Evolutionary conservation across 2,329 filamentous ascomycete species (phyloP), one percentile per base, ranked within the genome.

Genomic region (Zalaria obscura): DNA sequence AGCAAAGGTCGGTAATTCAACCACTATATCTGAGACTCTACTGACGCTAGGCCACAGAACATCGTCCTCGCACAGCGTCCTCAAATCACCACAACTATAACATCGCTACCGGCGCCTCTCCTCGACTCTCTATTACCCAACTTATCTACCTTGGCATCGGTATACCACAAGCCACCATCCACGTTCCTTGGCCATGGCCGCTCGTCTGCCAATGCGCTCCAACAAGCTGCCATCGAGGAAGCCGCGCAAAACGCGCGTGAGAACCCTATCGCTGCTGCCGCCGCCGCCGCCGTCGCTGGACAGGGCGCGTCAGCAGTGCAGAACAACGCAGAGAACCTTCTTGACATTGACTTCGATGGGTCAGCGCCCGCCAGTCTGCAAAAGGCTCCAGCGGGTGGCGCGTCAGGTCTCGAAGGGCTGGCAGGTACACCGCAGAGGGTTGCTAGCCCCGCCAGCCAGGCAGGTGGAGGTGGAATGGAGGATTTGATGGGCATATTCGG

Each of bases 91-190:
- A 89, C 87, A 25, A 98, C 91, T 26, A 95, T 98, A 66, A 84
- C 84, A 43, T 89, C 84, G 43, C 72, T 96, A 27, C 87, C 91
- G 2, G 75, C 83, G 4, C 71, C 79, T 29, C 72, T 98, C 5
- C 74, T 98, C 35, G 89, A 98, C 47, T 80, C 87, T 60, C 77
- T 98, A n/a, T 76, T 98, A 5, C 72, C 74, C 6, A 89, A 98
- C 61, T 76, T 98, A 28, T 96, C 89, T 8, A 95, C 91, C 6
- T 75, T 98, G 27, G 87, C 91, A 5, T 96, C 89, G 1, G 91
- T 98, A 25, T 98, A 98, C 65, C 91, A 98, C 75, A 96, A 94
- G 66, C 88, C 88, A 5, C 88, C 91, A 36, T 86, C 93, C 72
- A 87, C 89, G n/a, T 98, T 98, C 62, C 81, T 98, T 44, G 91